phyloP scores from a whole-genome alignment of 2,329 filamentous ascomycete genomes.

The Cladorrhinum sp. region DNA sequence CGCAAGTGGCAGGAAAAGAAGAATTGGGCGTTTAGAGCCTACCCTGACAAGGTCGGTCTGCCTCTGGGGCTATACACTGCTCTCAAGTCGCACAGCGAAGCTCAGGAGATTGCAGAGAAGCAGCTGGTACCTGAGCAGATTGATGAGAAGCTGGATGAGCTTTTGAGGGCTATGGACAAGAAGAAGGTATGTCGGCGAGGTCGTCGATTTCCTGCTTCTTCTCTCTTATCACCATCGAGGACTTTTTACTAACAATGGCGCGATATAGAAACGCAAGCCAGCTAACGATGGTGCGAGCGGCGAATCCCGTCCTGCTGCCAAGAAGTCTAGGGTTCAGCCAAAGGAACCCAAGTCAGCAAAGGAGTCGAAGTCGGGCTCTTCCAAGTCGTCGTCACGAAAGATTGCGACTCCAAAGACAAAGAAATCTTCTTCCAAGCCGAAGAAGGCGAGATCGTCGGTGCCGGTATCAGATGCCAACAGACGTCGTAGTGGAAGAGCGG shows the following conservation, averaged over 20 bases:
- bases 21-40: slow-evolving; percentile 82
- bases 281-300: slow-evolving; percentile 46
- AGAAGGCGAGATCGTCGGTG: slow-evolving; percentile 30
- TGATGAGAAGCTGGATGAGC: slow-evolving; percentile 71
- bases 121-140: slow-evolving; percentile 76
- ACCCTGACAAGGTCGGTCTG: slow-evolving; percentile 74
- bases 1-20: slow-evolving; percentile 82
- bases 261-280: slow-evolving; percentile 54
- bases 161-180: slow-evolving; percentile 63
- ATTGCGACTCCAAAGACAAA: slow-evolving; percentile 34
- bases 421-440: slow-evolving; percentile 27
- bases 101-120: slow-evolving; percentile 82
- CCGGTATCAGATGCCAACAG: slow-evolving; percentile 44
- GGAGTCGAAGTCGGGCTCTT: background rate
- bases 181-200: slow-evolving; percentile 56
- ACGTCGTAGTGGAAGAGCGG: slow-evolving; percentile 54
- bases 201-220: background rate
- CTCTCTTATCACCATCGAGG: background rate
- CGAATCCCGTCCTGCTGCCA: slow-evolving; percentile 40
- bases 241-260: background rate
- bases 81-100: slow-evolving; percentile 71
- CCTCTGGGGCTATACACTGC: slow-evolving; percentile 75
- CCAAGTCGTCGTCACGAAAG: slow-evolving; percentile 21
- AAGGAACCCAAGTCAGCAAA: slow-evolving; percentile 36
- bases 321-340: slow-evolving; percentile 36